A percentile compares a stretch with the other conserved stretches of the same genome.
phyloP scores from a whole-genome alignment of 1,284 basidiomycete species.

The Cystobasidium sp. region DNA sequence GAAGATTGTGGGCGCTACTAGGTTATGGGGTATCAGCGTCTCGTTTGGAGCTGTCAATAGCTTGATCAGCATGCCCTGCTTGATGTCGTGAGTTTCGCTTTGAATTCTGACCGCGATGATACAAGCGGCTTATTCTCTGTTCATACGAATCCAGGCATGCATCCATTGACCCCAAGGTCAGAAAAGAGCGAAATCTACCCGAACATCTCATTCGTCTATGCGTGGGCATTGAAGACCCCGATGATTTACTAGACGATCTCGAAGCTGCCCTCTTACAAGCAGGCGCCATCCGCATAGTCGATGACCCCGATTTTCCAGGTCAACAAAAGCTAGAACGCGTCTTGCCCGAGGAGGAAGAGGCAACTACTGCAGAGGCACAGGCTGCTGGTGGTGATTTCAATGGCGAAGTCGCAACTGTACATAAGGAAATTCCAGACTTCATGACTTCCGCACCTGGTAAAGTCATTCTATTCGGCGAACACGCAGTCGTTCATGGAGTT shows the following conservation, averaged over 20 bases:
- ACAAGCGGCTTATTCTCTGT: slow-evolving; percentile 13
- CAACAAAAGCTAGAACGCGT: slow-evolving; percentile 50
- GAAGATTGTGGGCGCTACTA: slow-evolving; percentile 86
- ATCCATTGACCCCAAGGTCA: slow-evolving; percentile 90
- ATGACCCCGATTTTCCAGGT: slow-evolving; percentile 51
- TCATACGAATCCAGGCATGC: slow-evolving; percentile 71
- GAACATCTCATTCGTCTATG: slow-evolving; percentile 98
- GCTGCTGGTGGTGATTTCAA: neutral
- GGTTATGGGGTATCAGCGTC: slow-evolving; percentile 96
- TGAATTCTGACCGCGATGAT: neutral
- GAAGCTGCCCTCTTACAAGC: slow-evolving; percentile 89
- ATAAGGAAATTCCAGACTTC: slow-evolving; percentile 59
- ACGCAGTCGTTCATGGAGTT: slow-evolving; percentile 97
- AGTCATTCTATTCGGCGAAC: slow-evolving; percentile 97
- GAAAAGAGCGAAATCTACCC: slow-evolving; percentile 90
- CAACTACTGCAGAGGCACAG: neutral
- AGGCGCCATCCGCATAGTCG: slow-evolving; percentile 71
- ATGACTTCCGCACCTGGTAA: slow-evolving; percentile 95
- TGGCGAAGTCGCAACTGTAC: neutral
- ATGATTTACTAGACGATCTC: slow-evolving; percentile 92
- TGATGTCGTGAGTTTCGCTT: slow-evolving; percentile 84
- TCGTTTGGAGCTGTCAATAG: slow-evolving; percentile 98
- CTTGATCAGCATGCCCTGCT: slow-evolving; percentile 98
- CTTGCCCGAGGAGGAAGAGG: slow-evolving; percentile 10
- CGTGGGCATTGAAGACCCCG: slow-evolving; percentile 95